Evolutionary conservation across 305 asterid genomes (phyloP), one percentile per base, ranked within the genome.

Genomic region (Stenogyne calaminthoides): DNA sequence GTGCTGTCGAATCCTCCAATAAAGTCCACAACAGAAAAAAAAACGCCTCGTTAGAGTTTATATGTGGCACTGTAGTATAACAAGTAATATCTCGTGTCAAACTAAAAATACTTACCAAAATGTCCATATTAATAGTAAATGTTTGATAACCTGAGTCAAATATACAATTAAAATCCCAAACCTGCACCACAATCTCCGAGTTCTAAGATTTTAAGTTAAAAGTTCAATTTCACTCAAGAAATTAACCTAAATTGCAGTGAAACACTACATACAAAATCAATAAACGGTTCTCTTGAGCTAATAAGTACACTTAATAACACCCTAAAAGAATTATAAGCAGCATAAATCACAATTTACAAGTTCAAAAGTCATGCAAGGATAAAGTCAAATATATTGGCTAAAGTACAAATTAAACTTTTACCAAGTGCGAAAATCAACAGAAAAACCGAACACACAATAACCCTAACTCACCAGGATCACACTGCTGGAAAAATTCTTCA

Each of bases 381-480:
- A 65, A 66, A 69, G 61, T 54, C 61, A 49, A 27, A 73, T 40
- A 39, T 18, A 58, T 44, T 16, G 12, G 39, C 20, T 8, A 40
- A 57, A 25, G 10, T 22, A 62, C 56, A 62, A 49, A 42, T 16
- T 34, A 40, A 42, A 61, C 32, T 2, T 25, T 11, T 46, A 42
- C 61, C 3, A n/a, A 25, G 22, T 20, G 12, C 3, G 51, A 66
- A 63, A 16, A 57, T 22, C 54, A 46, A 44, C 18, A 2, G 66
- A 69, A 55, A 36, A 42, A 9, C 4, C 10, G 8, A 37, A 60
- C 1, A 42, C 16, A 9, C 6, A 37, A 20, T 18, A 74, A 52
- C 74, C 52, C 80, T 36, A 67, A 81, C 90, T 81, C 77, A 86
- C 90, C 88, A 51, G 90, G 90, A 82, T 86, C 87, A 61, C 87